phyloP scores from a whole-genome alignment of 1,284 basidiomycete species.

The Inonotus obliquus region DNA sequence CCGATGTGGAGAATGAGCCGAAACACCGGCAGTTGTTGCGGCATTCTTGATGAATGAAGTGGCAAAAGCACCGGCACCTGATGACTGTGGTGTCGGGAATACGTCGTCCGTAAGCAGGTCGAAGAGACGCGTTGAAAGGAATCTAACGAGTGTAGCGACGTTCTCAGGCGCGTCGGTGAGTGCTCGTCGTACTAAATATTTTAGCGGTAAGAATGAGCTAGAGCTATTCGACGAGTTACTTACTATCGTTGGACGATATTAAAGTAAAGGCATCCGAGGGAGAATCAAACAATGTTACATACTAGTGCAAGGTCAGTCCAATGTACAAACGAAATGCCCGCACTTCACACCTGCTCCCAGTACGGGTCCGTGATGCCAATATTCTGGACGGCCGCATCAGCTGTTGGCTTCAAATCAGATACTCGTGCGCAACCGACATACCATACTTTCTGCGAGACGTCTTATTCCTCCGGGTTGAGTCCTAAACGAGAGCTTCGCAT shows the following conservation, averaged over 20 bases:
- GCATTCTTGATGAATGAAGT: conserved; percentile 58
- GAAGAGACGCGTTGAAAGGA: conserved; percentile 73
- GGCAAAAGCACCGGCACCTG: conserved; percentile 61
- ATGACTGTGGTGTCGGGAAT: conserved; percentile 61
- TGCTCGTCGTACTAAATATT: conserved; percentile 67
- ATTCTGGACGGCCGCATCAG: conserved; percentile 40
- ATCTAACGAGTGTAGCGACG: conserved; percentile 73
- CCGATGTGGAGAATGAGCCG: conserved; percentile 37
- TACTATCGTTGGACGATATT: conserved; percentile 82
- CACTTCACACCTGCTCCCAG: conserved; percentile 71
- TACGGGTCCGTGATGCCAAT: conserved; percentile 71
- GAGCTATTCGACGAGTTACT: conserved; percentile 27
- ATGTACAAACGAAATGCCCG: neutral
- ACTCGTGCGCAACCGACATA: conserved; percentile 27
- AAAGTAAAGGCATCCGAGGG: conserved; percentile 86
- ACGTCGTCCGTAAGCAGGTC: conserved; percentile 77
- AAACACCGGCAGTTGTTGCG: conserved; percentile 31
- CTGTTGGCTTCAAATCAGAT: neutral
- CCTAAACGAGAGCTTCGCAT: conserved; percentile 84
- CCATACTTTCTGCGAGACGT: conserved; percentile 65
- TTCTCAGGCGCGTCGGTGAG: conserved; percentile 82
- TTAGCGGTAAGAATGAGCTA: conserved; percentile 8
- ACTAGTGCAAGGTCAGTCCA: conserved; percentile 42
- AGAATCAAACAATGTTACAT: conserved; percentile 79
- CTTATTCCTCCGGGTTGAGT: conserved; percentile 75